Conservation (phyloP, 768 basidiomycete genomes). For the Butyriboletus loyo region DNA sequence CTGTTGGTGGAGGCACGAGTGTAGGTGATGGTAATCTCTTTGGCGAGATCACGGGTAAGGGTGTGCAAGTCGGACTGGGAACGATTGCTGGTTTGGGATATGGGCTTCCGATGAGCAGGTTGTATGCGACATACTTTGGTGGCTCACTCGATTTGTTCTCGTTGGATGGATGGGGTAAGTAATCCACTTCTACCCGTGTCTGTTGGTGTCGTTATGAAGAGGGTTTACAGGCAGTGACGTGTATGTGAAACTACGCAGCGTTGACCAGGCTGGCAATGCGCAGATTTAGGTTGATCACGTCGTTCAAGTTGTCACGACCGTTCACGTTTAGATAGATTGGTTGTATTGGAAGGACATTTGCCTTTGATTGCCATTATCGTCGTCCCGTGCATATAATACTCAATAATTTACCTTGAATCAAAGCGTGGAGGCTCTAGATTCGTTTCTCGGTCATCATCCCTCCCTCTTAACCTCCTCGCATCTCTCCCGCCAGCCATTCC, state of each 20-base stretch:
- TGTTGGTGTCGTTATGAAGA: background rate
- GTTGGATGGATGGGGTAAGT: slow-evolving; percentile 79
- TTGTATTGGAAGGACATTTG: background rate
- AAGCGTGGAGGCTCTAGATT: background rate
- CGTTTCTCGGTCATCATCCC: background rate
- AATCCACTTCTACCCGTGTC: background rate
- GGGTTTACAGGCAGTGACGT: slow-evolving; percentile 44
- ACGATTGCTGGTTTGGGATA: slow-evolving; percentile 89
- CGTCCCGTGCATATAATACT: background rate
- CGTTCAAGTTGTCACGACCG: background rate
- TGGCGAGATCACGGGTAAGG: slow-evolving; percentile 73
- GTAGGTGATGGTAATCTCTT: slow-evolving; percentile 57
- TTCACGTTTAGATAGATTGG: background rate
- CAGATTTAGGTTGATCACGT: slow-evolving; percentile 34
- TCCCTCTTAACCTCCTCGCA: slow-evolving; percentile 43
- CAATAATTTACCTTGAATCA: slow-evolving; percentile 1
- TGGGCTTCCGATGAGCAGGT: slow-evolving; percentile 75
- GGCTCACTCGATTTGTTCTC: slow-evolving; percentile 80
- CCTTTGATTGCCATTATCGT: background rate
- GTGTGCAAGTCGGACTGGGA: slow-evolving; percentile 78
- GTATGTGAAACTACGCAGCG: slow-evolving; percentile 51
- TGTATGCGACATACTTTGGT: slow-evolving; percentile 83
- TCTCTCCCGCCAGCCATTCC: slow-evolving; percentile 54
- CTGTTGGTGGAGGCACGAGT: slow-evolving; percentile 43
- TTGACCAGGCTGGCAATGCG: slow-evolving; percentile 52